Conservation (phyloP, 129 eudicot genomes). For the Scalesia atractyloides region DNA sequence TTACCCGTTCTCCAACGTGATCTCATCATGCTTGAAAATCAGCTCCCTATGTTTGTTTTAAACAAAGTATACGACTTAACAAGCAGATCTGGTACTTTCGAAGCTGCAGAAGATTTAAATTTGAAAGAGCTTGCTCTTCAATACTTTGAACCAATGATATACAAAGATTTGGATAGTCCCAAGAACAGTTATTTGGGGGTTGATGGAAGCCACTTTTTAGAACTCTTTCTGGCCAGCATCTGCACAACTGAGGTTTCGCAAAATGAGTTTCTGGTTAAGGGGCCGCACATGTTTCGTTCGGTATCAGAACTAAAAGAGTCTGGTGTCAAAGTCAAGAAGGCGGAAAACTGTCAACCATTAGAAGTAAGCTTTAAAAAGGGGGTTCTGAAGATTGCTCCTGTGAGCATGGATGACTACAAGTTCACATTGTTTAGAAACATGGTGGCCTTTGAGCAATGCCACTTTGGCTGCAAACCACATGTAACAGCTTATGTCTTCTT, state of each 20-base stretch:
- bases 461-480: conserved; percentile 35
- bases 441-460: conserved; percentile 50
- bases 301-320: conserved; percentile 34
- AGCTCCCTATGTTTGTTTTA: conserved; percentile 30
- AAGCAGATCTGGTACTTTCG: background rate
- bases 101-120: background rate
- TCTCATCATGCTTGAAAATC: conserved; percentile 46
- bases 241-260: conserved; percentile 6
- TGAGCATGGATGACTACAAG: conserved; percentile 36
- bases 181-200: background rate
- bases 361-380: conserved; percentile 32
- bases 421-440: conserved; percentile 47
- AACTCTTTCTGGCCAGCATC: conserved; percentile 33
- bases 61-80: conserved; percentile 29
- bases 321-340: conserved; percentile 28
- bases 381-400: conserved; percentile 34
- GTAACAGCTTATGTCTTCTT: conserved; percentile 44
- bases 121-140: conserved; percentile 37
- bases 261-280: conserved; percentile 7
- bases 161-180: conserved; percentile 15
- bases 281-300: conserved; percentile 35
- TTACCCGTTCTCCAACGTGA: conserved; percentile 39
- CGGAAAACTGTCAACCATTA: conserved; percentile 24
- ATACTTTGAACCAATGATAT: conserved; percentile 30
- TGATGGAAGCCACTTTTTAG: conserved; percentile 27